Percentiles rank a stretch among this genome's conserved stretches.
phyloP scores from a whole-genome alignment of 2,329 filamentous ascomycete genomes.

The Parastagonospora nodorum region DNA sequence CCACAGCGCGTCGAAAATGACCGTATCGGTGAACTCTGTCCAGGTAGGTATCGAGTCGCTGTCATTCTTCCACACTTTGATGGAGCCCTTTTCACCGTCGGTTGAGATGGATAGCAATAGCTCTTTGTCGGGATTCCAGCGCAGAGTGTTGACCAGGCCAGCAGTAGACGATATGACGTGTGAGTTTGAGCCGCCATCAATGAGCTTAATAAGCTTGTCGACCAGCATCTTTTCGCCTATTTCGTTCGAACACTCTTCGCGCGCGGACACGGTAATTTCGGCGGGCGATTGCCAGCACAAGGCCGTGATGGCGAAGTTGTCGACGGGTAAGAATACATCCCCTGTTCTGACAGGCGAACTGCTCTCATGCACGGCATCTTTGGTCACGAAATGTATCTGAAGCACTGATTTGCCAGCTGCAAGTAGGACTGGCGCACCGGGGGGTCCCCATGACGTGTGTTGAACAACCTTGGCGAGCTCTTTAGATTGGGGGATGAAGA shows the following conservation, averaged over 20 bases:
- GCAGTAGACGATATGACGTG: conserved; percentile 44
- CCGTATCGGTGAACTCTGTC: conserved; percentile 48
- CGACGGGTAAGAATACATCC: conserved; percentile 36
- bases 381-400: conserved; percentile 37
- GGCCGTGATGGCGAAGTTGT: conserved; percentile 42
- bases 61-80: conserved; percentile 46
- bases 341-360: conserved; percentile 17
- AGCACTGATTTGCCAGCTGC: conserved; percentile 44
- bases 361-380: conserved; percentile 10
- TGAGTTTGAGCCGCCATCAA: conserved; percentile 34
- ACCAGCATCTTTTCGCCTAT: conserved; percentile 45
- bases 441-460: conserved; percentile 44
- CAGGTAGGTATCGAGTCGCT: conserved; percentile 47
- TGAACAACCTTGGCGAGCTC: conserved; percentile 31
- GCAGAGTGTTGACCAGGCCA: conserved; percentile 43
- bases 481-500: conserved; percentile 32
- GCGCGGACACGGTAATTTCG: conserved; percentile 42
- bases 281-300: conserved; percentile 42
- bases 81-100: conserved; percentile 46
- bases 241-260: conserved; percentile 43
- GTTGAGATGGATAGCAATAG: conserved; percentile 45
- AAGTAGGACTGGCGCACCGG: conserved; percentile 37
- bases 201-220: conserved; percentile 44
- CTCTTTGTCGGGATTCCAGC: conserved; percentile 42
- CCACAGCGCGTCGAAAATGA: conserved; percentile 53